Percentiles rank a stretch among this genome's conserved stretches.
phyloP scores from a whole-genome alignment of 176 grass and related monocot genomes.

The Aegilops umbellulata region DNA sequence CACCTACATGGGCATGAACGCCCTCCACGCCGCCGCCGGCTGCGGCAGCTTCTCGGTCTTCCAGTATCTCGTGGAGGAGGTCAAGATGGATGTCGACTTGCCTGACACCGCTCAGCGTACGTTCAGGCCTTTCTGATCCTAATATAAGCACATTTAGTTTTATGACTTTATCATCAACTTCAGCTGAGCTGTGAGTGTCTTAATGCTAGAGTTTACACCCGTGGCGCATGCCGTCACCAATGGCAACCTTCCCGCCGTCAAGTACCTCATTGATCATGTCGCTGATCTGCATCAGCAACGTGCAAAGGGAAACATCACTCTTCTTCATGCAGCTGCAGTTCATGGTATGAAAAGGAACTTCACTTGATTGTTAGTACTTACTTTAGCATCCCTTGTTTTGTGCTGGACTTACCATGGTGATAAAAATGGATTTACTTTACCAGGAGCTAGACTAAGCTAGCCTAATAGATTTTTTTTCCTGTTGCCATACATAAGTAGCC shows the following conservation, averaged over 20 bases:
- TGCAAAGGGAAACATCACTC: background rate
- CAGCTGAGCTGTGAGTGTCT: background rate
- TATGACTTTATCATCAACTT: background rate
- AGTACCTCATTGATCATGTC: slow-evolving; percentile 29
- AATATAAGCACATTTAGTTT: background rate
- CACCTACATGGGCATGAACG: background rate
- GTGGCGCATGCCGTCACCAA: background rate
- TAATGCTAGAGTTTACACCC: background rate
- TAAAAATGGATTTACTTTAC: background rate
- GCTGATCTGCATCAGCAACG: slow-evolving; percentile 14
- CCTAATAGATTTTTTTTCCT: no score
- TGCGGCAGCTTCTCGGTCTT: background rate
- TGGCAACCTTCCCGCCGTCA: slow-evolving; percentile 18
- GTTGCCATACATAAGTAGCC: no score
- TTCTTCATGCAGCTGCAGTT: background rate
- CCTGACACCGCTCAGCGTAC: background rate
- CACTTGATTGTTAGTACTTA: background rate
- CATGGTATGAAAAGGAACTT: slow-evolving; percentile 2
- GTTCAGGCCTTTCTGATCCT: background rate
- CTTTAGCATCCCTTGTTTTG: background rate
- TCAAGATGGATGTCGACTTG: slow-evolving; percentile 28
- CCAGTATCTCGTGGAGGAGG: slow-evolving; percentile 16
- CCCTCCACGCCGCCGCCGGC: background rate
- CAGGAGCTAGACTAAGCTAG: background rate
- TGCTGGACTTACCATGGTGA: background rate